phyloP scores from a whole-genome alignment of 306 rosid species.

The Rubus idaeus region DNA sequence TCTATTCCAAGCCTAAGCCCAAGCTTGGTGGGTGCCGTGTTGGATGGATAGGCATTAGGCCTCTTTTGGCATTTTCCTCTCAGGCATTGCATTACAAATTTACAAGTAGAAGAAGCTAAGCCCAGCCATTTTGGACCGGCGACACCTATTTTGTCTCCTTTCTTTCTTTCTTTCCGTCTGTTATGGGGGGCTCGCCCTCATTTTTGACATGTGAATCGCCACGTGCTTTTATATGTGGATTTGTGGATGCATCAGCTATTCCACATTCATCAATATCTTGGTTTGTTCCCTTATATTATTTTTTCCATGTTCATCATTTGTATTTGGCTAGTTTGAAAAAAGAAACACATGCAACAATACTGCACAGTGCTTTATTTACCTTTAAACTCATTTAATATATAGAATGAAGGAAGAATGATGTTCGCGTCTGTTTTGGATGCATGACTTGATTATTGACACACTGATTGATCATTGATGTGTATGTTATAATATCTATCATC shows the following conservation, averaged over 20 bases:
- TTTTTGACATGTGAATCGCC: slow-evolving; percentile 30
- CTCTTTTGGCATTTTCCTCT: not conserved
- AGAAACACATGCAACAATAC: too few relatives aligned
- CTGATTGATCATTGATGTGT: not conserved
- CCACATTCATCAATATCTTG: not conserved
- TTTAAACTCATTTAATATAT: not conserved
- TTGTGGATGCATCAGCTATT: not conserved
- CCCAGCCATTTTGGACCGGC: slow-evolving; percentile 27
- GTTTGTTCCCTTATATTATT: too few relatives aligned
- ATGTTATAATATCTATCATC: not conserved
- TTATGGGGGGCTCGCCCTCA: not conserved
- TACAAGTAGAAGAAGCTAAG: not conserved
- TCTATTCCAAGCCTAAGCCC: slow-evolving; percentile 28
- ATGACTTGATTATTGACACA: not conserved
- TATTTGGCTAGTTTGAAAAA: not conserved
- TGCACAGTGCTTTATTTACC: too few relatives aligned
- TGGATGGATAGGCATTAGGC: slow-evolving; percentile 56
- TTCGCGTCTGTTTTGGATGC: not conserved
- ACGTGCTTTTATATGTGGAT: slow-evolving; percentile 29
- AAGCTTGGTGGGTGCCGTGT: slow-evolving; percentile 14
- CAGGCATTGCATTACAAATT: not conserved
- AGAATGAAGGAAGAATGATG: not conserved
- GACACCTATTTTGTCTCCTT: slow-evolving; percentile 40
- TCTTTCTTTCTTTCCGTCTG: not conserved
- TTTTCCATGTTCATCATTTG: not conserved